Conservation (phyloP, 1,284 basidiomycete genomes). For the Ganoderma resinaceum region DNA sequence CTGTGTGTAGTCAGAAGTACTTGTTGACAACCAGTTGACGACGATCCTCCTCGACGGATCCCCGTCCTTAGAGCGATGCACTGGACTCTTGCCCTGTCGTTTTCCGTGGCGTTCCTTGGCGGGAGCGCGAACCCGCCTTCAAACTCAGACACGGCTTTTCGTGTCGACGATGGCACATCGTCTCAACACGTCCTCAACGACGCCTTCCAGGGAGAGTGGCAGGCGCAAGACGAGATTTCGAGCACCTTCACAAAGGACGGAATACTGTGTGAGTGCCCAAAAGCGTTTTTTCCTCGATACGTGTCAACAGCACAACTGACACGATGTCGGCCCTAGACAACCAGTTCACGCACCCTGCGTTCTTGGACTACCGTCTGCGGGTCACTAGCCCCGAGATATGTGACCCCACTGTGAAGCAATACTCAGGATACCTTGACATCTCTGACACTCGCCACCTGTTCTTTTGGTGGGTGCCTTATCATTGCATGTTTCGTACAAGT, state of each 20-base stretch:
- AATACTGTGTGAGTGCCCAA: not conserved
- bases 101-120: not conserved
- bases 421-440: conserved; percentile 91
- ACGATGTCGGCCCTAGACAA: conserved; percentile 57
- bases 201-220: not conserved
- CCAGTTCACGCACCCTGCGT: conserved; percentile 75
- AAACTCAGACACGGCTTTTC: not conserved
- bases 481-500: not conserved
- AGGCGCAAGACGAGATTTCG: not conserved
- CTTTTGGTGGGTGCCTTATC: conserved; percentile 69
- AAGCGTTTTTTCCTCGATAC: not conserved
- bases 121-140: not conserved
- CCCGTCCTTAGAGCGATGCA: not conserved
- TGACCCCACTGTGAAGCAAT: conserved; percentile 84
- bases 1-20: too few relatives aligned
- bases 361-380: conserved; percentile 74
- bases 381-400: conserved; percentile 79
- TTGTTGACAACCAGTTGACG: not conserved
- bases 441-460: conserved; percentile 87
- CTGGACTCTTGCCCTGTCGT: not conserved
- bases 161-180: not conserved
- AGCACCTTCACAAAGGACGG: not conserved
- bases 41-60: not conserved
- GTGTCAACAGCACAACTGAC: not conserved
- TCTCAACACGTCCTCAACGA: not conserved